Evolutionary conservation across 345 rosid genomes (phyloP).

Genomic region (Bruguiera parviflora): DNA sequence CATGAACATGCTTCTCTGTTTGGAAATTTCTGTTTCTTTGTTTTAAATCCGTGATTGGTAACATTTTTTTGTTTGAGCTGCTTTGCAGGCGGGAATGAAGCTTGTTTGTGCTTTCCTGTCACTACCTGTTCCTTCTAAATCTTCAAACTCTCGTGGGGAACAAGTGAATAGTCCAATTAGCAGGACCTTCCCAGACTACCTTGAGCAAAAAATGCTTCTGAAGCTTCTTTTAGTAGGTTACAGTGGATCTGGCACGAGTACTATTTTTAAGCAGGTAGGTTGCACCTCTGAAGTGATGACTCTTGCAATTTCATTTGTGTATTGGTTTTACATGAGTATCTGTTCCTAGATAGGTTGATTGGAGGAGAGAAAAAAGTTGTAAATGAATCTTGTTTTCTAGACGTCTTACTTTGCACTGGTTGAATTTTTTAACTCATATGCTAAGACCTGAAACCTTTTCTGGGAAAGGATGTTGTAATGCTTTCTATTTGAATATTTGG

Average conservation of each 20-base stretch:
- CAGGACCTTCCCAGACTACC: slow-evolving; percentile 71
- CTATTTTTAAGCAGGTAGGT: slow-evolving; percentile 90
- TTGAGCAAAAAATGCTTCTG: slow-evolving; percentile 67
- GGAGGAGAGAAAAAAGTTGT: too few relatives aligned
- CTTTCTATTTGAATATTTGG: too few relatives aligned
- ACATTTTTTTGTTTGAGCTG: neutral
- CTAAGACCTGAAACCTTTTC: too few relatives aligned
- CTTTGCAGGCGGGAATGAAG: slow-evolving; percentile 82
- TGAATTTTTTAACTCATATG: too few relatives aligned
- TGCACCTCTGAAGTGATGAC: too few relatives aligned
- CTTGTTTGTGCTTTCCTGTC: slow-evolving; percentile 89
- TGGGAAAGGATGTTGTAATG: too few relatives aligned
- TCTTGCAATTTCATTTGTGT: too few relatives aligned
- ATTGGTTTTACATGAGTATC: too few relatives aligned
- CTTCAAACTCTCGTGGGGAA: slow-evolving; percentile 56
- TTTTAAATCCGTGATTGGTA: neutral
- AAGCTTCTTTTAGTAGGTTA: slow-evolving; percentile 86
- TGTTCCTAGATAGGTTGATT: too few relatives aligned
- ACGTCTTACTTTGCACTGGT: too few relatives aligned
- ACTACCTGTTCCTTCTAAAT: slow-evolving; percentile 88
- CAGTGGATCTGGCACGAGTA: slow-evolving; percentile 94
- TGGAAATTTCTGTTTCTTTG: slow-evolving; percentile 6
- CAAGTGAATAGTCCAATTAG: slow-evolving; percentile 42
- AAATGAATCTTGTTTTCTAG: too few relatives aligned
- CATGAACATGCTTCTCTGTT: slow-evolving; percentile 19